A percentile compares a stretch with the other conserved stretches of the same genome.
These are phyloP conservation scores for Speleostelium caveatum DNA, from an alignment of 78 protist species.

Conservation along the genomic window DNA sequence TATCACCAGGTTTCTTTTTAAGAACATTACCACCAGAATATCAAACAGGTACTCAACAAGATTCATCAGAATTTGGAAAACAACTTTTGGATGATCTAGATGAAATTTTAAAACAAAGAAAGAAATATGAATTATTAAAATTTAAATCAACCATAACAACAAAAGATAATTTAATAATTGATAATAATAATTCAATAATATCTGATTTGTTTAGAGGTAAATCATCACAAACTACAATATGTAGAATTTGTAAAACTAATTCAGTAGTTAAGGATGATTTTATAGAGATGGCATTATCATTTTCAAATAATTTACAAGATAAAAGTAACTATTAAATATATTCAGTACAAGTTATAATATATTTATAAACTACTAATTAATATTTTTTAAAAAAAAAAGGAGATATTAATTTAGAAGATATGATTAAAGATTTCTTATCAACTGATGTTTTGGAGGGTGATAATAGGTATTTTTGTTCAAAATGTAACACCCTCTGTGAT, in stretches of 20 bases:
- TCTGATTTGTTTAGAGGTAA: constrained; percentile 42
- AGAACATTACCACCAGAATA: constrained; percentile 11
- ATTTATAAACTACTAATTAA: too few species aligned
- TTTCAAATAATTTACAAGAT: not conserved
- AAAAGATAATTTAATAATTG: not conserved
- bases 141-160: not conserved
- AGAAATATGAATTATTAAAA: not conserved
- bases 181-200: not conserved
- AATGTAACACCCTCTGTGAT: constrained; percentile 38
- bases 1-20: constrained; percentile 10
- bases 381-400: too few species aligned
- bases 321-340: too few species aligned
- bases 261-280: constrained; percentile 13
- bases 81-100: constrained; percentile 21
- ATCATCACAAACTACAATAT: not conserved
- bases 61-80: constrained; percentile 52
- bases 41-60: constrained; percentile 50
- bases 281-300: constrained; percentile 36
- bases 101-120: constrained; percentile 20
- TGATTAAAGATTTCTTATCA: constrained; percentile 6
- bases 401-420: not conserved
- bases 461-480: constrained; percentile 25
- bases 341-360: too few species aligned
- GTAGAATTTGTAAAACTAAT: constrained; percentile 18
- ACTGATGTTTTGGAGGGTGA: constrained; percentile 18